These are phyloP conservation scores for Rhinocladiella similis DNA, from an alignment of 2,329 filamentous ascomycete species.

Conservation along the genomic window DNA sequence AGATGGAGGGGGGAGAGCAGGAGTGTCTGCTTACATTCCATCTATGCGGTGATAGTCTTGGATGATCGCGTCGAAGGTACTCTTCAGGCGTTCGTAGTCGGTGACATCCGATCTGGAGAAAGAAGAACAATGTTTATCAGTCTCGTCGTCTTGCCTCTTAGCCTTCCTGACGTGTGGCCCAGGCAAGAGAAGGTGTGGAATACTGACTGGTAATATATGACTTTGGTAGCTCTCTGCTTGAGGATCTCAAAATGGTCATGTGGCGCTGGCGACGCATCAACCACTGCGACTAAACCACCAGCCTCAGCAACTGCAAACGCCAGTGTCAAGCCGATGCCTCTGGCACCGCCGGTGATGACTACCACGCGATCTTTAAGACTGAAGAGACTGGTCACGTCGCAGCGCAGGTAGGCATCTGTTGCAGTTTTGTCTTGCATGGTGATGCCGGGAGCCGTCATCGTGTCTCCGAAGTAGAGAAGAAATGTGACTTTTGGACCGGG, in stretches of 20 bases:
- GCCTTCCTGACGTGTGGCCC: not conserved
- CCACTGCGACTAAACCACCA: constrained; percentile 39
- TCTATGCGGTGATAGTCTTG: constrained; percentile 45
- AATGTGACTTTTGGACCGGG: too few relatives aligned
- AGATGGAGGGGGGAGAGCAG: not conserved
- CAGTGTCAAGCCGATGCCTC: constrained; percentile 42
- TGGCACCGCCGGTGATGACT: constrained; percentile 33
- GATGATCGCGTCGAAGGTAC: constrained; percentile 36
- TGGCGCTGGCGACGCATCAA: constrained; percentile 35
- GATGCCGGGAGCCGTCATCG: too few relatives aligned
- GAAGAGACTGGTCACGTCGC: constrained; percentile 30
- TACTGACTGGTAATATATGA: constrained; percentile 35
- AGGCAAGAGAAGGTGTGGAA: not conserved
- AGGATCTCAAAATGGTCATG: constrained; percentile 30
- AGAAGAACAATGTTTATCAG: not conserved
- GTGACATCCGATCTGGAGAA: constrained; percentile 31
- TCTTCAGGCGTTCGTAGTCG: constrained; percentile 34
- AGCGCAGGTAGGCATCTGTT: constrained; percentile 12
- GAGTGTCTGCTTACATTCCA: constrained; percentile 19
- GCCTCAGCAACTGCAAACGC: constrained; percentile 40
- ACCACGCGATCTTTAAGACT: constrained; percentile 33
- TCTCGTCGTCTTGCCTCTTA: too few relatives aligned
- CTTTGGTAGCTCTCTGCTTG: constrained; percentile 31
- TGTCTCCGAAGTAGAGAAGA: too few relatives aligned
- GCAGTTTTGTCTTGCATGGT: not conserved